Percentiles rank a stretch among this genome's conserved stretches.
These are phyloP conservation scores for Lentinus polychrous DNA, from an alignment of 1,284 basidiomycete species.

Conservation along the genomic window DNA sequence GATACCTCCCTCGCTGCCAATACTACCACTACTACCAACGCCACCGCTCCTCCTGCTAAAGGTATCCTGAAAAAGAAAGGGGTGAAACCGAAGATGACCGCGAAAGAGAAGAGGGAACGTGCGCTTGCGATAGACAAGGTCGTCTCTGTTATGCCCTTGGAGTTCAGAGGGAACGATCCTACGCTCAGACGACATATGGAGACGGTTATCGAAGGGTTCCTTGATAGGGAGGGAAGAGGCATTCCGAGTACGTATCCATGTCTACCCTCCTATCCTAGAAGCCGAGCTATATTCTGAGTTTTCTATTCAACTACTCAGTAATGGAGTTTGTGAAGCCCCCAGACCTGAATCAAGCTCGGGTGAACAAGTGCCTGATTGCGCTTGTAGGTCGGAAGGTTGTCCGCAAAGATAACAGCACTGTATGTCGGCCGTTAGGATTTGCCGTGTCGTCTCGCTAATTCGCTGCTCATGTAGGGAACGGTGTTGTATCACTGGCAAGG, in stretches of 20 bases:
- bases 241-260: constrained; percentile 41
- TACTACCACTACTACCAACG: constrained; percentile 30
- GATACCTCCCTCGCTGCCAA: constrained; percentile 31
- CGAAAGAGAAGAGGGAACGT: constrained; percentile 80
- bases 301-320: constrained; percentile 47
- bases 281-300: constrained; percentile 5
- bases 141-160: constrained; percentile 77
- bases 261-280: not conserved
- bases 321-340: constrained; percentile 74
- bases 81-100: constrained; percentile 58
- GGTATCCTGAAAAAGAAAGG: constrained; percentile 48
- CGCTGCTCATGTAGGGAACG: constrained; percentile 29
- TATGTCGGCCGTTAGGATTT: constrained; percentile 24
- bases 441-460: not conserved
- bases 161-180: constrained; percentile 88
- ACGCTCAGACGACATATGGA: constrained; percentile 73
- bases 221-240: constrained; percentile 47
- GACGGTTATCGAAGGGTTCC: constrained; percentile 61
- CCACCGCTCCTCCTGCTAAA: constrained; percentile 18
- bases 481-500: constrained; percentile 46
- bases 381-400: constrained; percentile 86
- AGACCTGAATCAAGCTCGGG: constrained; percentile 80
- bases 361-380: constrained; percentile 91
- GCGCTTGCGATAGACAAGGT: constrained; percentile 68
- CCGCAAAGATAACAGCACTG: constrained; percentile 65